Conservation (phyloP, 345 rosid species). For the Zanthoxylum bungeanum region DNA sequence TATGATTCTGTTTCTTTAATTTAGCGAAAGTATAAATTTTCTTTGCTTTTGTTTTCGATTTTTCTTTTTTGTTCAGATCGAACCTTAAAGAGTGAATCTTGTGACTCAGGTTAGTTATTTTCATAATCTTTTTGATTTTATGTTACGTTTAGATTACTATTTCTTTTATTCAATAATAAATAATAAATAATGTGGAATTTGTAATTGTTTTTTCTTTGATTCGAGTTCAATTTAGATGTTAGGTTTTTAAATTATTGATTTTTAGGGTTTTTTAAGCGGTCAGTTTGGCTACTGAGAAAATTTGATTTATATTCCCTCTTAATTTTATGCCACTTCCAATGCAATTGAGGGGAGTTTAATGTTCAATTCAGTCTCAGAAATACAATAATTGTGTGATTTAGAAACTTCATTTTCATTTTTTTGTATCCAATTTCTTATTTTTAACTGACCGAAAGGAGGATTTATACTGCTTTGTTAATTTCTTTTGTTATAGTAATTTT, state of each 20-base stretch:
- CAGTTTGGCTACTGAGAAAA: not conserved
- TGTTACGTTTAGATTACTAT: not conserved
- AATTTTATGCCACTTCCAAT: not conserved
- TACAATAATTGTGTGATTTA: not conserved
- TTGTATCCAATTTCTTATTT: not conserved
- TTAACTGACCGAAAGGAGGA: not conserved
- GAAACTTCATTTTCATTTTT: not conserved
- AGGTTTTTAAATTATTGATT: not conserved
- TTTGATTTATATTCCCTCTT: not conserved
- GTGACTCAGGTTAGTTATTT: conserved; percentile 16
- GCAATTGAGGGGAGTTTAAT: not conserved
- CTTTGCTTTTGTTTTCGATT: not conserved
- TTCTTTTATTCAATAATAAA: not conserved
- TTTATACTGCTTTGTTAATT: not conserved
- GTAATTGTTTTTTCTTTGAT: not conserved
- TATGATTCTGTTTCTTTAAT: no score
- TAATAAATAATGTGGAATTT: not conserved
- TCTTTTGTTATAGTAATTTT: not conserved
- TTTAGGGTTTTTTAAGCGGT: not conserved
- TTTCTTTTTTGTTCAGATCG: conserved; percentile 22
- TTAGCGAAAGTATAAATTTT: no score
- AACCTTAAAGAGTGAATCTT: conserved; percentile 10
- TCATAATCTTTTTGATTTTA: not conserved
- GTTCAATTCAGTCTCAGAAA: not conserved
- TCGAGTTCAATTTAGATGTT: not conserved